A percentile compares a stretch with the other conserved stretches of the same genome.
Conservation (phyloP, 2,329 filamentous ascomycete species). For the Fusarium austroafricanum region DNA sequence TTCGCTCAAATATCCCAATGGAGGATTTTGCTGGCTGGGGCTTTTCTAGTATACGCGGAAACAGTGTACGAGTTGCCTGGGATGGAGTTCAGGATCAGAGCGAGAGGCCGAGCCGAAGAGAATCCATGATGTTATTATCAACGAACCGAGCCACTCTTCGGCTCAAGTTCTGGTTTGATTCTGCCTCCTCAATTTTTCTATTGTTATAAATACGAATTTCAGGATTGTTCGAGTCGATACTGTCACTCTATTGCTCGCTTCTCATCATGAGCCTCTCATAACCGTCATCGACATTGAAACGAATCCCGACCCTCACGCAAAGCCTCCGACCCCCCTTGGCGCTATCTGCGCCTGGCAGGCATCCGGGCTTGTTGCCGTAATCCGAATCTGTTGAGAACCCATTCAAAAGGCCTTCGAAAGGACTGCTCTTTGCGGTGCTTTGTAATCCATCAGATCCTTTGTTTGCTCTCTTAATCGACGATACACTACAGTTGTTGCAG, state of each 20-base stretch:
- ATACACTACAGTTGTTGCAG: conserved; percentile 22
- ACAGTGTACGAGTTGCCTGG: background rate
- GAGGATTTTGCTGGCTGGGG: conserved; percentile 15
- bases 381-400: conserved; percentile 22
- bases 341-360: conserved; percentile 25
- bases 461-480: conserved; percentile 5
- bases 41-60: conserved; percentile 29
- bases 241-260: background rate
- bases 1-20: conserved; percentile 3
- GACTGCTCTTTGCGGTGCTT: conserved; percentile 24
- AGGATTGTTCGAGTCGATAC: background rate
- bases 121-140: conserved; percentile 20
- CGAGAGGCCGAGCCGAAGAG: conserved; percentile 28
- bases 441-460: conserved; percentile 36
- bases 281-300: conserved; percentile 26
- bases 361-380: conserved; percentile 30
- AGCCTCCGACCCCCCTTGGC: conserved; percentile 14
- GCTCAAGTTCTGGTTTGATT: background rate
- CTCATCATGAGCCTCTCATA: conserved; percentile 11
- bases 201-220: background rate
- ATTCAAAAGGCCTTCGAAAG: background rate
- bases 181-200: background rate
- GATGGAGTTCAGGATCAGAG: conserved; percentile 14
- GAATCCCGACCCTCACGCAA: conserved; percentile 2
- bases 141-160: conserved; percentile 17